Evolutionary conservation across 148 eudicot species (phyloP), one percentile per base, ranked within the genome.

Genomic region (Beta vulgaris): DNA sequence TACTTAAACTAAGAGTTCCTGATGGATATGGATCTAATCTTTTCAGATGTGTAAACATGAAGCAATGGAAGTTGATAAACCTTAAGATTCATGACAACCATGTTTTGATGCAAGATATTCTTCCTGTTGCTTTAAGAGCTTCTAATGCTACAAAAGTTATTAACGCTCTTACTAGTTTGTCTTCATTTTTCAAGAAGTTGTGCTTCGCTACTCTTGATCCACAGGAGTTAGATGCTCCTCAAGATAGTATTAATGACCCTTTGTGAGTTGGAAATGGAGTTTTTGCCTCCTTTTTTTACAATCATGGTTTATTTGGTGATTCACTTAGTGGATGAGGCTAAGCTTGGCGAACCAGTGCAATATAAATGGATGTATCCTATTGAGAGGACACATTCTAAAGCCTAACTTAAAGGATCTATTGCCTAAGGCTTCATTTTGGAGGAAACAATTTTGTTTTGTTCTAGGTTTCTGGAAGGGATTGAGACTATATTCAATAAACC

Each of bases 361-460:
- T 79, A 73, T 8, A 42, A 51, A 34, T 79, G 77, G 69, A 79
- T 79, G 82, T 73, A 79, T 58, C 74, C 54, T 8, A 32, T 72
- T 40, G 64, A 65, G 25, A 55, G 72, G 60, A 48, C 7, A 48
- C 4, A 23, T 40, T 36, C 19, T 31, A 76, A 54, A 76, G 65
- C 74, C 28, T 28, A 31, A 12, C 74, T 16, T 7, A 53, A 73
- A 36, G 77, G 79, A 16, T 72, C 46, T 10, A 66, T 73, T 23
- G 76, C 67, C 0, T 21, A 72, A 55, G 80, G 61, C 0, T 72
- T 53, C 26, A 4, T 64, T 14, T 28, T 66, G 3, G 31, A 23
- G 42, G 77, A 73, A 59, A 73, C 77, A 6, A 29, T 62, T 7
- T 32, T 32, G 4, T 73, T 61, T 46, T 73, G 77, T 32, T 61